Evolutionary conservation across 345 rosid species (phyloP).

Genomic region (Gossypium turneri): DNA sequence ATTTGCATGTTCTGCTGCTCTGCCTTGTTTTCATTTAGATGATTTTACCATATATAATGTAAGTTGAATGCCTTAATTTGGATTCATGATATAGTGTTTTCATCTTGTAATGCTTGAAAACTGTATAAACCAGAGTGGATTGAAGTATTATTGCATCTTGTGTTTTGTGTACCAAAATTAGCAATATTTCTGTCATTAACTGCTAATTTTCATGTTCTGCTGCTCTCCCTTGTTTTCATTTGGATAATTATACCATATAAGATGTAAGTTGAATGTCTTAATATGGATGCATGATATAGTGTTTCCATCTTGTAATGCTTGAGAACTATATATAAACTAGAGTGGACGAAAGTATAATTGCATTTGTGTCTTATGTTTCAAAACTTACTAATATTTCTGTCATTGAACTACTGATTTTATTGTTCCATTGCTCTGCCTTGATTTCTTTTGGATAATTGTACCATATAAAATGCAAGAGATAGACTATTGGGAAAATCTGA

Average conservation of each 20-base stretch:
- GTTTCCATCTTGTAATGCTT: not conserved
- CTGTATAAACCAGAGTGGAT: not conserved
- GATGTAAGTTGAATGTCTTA: not conserved
- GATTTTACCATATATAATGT: not conserved
- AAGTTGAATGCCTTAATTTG: not conserved
- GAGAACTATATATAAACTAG: not conserved
- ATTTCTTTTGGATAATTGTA: not conserved
- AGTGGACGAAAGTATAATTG: not conserved
- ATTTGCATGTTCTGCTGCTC: not conserved
- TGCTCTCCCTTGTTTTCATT: not conserved
- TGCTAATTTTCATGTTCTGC: not conserved
- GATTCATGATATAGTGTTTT: not conserved
- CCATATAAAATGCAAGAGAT: not conserved
- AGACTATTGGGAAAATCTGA: too few species aligned
- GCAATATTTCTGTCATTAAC: not conserved
- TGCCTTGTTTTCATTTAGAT: not conserved
- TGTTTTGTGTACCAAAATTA: not conserved
- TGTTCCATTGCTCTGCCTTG: not conserved
- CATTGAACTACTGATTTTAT: not conserved
- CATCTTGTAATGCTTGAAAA: not conserved
- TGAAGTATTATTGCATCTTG: not conserved
- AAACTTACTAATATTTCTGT: not conserved
- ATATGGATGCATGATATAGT: not conserved
- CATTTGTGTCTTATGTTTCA: not conserved
- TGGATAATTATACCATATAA: not conserved